Evolutionary conservation across 2,329 filamentous ascomycete species (phyloP).

Genomic region (Fusarium mundagurra): DNA sequence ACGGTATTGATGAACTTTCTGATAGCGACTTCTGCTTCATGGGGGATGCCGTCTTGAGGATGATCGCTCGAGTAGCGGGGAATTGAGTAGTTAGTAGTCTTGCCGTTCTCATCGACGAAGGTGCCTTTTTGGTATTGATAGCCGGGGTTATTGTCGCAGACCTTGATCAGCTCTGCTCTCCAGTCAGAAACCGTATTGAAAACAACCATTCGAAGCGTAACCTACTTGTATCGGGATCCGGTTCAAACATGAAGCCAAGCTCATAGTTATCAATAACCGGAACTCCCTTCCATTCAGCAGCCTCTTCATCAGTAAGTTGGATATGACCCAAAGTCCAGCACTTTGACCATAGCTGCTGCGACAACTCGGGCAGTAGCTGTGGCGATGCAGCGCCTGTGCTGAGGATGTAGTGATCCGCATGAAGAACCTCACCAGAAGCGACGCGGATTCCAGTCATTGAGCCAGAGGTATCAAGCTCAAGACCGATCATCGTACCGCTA

Average conservation of each 20-base stretch:
- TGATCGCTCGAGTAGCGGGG: constrained; percentile 4
- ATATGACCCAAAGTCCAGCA: constrained; percentile 4
- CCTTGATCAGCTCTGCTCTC: not conserved
- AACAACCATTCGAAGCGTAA: fast-evolving
- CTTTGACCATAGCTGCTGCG: not conserved
- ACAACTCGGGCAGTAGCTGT: not conserved
- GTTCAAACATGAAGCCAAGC: constrained; percentile 16
- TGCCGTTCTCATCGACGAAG: not conserved
- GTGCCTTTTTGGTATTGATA: constrained; percentile 1
- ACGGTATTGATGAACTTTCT: not conserved
- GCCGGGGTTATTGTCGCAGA: not conserved
- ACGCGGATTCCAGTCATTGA: not conserved
- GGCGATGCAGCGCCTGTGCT: constrained; percentile 1
- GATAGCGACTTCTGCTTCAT: not conserved
- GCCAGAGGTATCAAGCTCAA: not conserved
- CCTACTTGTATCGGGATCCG: constrained; percentile 2
- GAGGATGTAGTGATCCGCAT: constrained; percentile 1
- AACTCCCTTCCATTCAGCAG: not conserved
- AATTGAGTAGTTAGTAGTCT: not conserved
- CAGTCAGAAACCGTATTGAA: fast-evolving
- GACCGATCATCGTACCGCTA: not conserved
- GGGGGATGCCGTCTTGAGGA: not conserved
- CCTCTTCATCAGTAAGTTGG: not conserved
- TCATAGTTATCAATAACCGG: constrained; percentile 2
- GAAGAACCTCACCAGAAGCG: not conserved